Conservation (phyloP, 2,329 filamentous ascomycete species). For the Fusarium marasasianum region DNA sequence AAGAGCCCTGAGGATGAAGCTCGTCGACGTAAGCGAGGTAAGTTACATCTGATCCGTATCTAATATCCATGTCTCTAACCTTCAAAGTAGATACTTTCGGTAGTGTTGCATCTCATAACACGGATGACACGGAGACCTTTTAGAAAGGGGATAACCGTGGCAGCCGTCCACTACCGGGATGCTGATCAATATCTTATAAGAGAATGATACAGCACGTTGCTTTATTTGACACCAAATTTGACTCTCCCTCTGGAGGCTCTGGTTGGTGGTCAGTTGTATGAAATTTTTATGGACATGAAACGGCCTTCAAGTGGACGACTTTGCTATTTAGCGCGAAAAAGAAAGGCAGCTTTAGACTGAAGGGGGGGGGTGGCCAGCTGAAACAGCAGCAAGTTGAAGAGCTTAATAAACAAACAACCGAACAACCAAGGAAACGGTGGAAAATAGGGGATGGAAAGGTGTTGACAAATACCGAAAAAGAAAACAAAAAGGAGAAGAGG, state of each 20-base stretch:
- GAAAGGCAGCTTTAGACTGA: slow-evolving; percentile 33
- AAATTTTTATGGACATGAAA: slow-evolving; percentile 16
- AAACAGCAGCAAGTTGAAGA: slow-evolving; percentile 14
- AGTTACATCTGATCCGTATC: slow-evolving; percentile 23
- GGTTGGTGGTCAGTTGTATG: slow-evolving; percentile 13
- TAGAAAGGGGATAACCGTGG: slow-evolving; percentile 30
- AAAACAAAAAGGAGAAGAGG: not conserved
- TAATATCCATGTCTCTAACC: slow-evolving; percentile 7
- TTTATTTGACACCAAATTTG: slow-evolving; percentile 6
- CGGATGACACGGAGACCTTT: slow-evolving; percentile 52
- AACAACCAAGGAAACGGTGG: slow-evolving; percentile 16
- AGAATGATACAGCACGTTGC: slow-evolving; percentile 9
- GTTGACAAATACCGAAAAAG: slow-evolving; percentile 27
- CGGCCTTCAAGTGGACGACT: slow-evolving; percentile 14
- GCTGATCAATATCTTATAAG: not conserved
- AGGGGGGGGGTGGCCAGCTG: slow-evolving; percentile 2
- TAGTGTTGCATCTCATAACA: slow-evolving; percentile 47
- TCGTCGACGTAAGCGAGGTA: slow-evolving; percentile 67
- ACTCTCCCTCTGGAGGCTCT: not conserved
- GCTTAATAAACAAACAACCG: slow-evolving; percentile 21
- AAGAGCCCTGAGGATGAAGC: slow-evolving; percentile 60
- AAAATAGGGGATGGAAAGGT: not conserved
- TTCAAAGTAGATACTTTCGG: slow-evolving; percentile 49
- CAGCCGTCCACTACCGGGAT: slow-evolving; percentile 2
- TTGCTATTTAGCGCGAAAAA: slow-evolving; percentile 11